Percentiles rank a stretch among this genome's conserved stretches.
Conservation (phyloP, 331 rosid genomes). For the Quercus lobata region DNA sequence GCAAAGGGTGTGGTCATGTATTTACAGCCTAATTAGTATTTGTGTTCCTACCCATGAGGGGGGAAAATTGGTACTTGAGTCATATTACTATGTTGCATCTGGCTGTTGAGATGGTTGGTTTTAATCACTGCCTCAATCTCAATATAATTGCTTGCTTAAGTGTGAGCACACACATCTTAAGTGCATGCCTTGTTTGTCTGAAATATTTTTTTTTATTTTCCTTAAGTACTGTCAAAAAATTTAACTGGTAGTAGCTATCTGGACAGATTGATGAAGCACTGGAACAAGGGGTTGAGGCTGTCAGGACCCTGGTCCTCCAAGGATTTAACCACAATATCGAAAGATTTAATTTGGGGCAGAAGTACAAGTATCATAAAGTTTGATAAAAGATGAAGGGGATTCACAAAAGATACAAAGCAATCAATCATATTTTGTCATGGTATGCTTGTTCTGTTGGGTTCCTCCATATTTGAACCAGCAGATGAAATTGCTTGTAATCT, state of each 20-base stretch:
- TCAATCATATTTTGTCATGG: background rate
- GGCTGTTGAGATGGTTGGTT: background rate
- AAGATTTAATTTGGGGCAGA: slow-evolving; percentile 76
- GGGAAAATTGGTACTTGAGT: too few relatives aligned
- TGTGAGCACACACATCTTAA: background rate
- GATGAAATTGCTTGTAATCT: background rate
- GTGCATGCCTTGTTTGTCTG: background rate
- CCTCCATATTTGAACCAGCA: background rate
- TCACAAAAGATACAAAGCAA: background rate
- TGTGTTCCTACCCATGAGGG: too few relatives aligned
- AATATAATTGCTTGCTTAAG: background rate
- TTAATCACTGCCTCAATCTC: background rate
- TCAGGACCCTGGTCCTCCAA: slow-evolving; percentile 45
- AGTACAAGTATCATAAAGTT: slow-evolving; percentile 81
- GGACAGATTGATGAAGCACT: slow-evolving; percentile 69
- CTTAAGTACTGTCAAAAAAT: background rate
- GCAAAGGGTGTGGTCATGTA: background rate
- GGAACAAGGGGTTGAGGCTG: slow-evolving; percentile 80
- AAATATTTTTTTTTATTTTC: background rate
- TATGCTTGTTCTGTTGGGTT: background rate
- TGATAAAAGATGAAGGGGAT: slow-evolving; percentile 12
- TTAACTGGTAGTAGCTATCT: background rate
- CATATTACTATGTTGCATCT: background rate
- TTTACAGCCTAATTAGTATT: too few relatives aligned
- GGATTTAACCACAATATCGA: slow-evolving; percentile 61